Percentiles rank a stretch among this genome's conserved stretches.
These are phyloP conservation scores for Leccinum angustisporum DNA, from an alignment of 1,284 basidiomycete species.

Conservation along the genomic window DNA sequence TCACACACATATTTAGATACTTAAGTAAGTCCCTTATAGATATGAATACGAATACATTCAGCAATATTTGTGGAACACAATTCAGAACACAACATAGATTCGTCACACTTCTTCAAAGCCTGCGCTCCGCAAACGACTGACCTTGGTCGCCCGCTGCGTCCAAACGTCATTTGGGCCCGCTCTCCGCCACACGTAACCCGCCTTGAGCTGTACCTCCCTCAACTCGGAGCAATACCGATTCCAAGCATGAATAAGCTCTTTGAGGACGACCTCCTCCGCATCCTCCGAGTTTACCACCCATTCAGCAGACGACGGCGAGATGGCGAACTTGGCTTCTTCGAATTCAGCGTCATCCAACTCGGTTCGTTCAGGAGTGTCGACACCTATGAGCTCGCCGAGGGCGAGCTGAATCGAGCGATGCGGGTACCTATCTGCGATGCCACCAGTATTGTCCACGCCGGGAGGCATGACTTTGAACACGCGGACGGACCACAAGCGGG, in stretches of 20 bases:
- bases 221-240: constrained; percentile 30
- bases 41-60: not conserved
- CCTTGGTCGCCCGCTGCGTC: constrained; percentile 17
- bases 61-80: not conserved
- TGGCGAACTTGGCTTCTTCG: constrained; percentile 18
- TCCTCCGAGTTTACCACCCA: constrained; percentile 9
- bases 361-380: constrained; percentile 13
- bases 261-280: constrained; percentile 16
- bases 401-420: constrained; percentile 14
- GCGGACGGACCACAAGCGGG: constrained; percentile 25
- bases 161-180: constrained; percentile 21
- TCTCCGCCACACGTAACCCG: constrained; percentile 32
- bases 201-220: constrained; percentile 29
- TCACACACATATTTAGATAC: constrained; percentile 12
- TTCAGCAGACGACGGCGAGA: not conserved
- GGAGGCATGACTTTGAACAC: constrained; percentile 28
- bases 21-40: not conserved
- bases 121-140: constrained; percentile 12
- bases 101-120: constrained; percentile 22
- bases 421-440: constrained; percentile 6
- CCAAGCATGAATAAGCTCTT: constrained; percentile 30
- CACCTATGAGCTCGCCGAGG: constrained; percentile 12
- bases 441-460: constrained; percentile 9
- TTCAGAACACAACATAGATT: not conserved
- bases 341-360: constrained; percentile 27